Percentiles rank a stretch among this genome's conserved stretches.
Conservation (phyloP, 768 basidiomycete species). For the Amanita polypyramis region DNA sequence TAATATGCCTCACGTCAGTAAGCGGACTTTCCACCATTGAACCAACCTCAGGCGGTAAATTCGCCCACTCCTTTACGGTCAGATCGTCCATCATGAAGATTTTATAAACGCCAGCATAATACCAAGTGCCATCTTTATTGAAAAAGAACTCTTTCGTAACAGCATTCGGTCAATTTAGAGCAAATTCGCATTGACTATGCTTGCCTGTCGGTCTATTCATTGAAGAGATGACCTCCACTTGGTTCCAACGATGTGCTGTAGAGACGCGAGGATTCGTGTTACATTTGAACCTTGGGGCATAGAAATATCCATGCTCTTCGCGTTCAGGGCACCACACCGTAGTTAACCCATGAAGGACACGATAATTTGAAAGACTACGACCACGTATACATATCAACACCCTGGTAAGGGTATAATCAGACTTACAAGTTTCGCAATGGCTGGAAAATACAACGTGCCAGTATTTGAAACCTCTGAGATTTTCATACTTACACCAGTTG, state of each 20-base stretch:
- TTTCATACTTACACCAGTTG: constrained; percentile 5
- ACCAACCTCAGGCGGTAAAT: constrained; percentile 51
- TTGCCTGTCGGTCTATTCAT: constrained; percentile 57
- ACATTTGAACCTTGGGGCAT: constrained; percentile 67
- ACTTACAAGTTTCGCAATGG: constrained; percentile 47
- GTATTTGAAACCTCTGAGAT: background rate
- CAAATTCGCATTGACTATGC: background rate
- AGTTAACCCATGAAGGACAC: constrained; percentile 53
- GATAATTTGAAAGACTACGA: constrained; percentile 52
- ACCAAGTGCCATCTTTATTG: constrained; percentile 73
- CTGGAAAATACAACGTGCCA: constrained; percentile 22
- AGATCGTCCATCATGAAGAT: constrained; percentile 57
- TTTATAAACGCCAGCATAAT: constrained; percentile 74
- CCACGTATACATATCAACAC: background rate
- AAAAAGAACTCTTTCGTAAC: constrained; percentile 59
- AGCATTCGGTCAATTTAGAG: background rate
- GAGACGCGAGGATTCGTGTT: constrained; percentile 67
- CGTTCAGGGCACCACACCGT: constrained; percentile 75
- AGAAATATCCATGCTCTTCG: constrained; percentile 75
- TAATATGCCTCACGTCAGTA: constrained; percentile 17
- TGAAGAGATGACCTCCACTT: constrained; percentile 49
- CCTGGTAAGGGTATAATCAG: background rate
- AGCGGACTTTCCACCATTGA: background rate
- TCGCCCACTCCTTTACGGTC: constrained; percentile 57
- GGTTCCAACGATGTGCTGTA: constrained; percentile 67